Base-by-base conservation (phyloP, 805 yeast genomes). In the Yamadazyma kitorensis region DNA sequence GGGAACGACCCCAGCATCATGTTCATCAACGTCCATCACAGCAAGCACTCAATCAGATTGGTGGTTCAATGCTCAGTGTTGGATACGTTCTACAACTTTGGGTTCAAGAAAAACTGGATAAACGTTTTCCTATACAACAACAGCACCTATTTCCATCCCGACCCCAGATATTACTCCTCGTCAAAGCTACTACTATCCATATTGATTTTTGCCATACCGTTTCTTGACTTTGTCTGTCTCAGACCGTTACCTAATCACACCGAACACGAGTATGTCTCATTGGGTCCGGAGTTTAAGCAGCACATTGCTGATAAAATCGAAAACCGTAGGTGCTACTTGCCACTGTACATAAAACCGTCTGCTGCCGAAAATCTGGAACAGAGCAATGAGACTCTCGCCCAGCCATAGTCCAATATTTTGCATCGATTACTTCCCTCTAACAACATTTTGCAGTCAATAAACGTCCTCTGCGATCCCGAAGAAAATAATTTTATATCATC, bases 11-110 rank as follows among this genome's bases (percentile, higher is more conserved):
- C 27, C 5, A 34, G 34, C 10, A 17, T 21, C 2, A 17, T 31
- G 24, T 43, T 39, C 26, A n/a, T 43, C 7, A 40, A 37, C 13
- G 41, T 43, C 4, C 29, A 19, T 11, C 39, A 35, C 21, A 15
- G 33, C 7, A 30, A 15, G 16, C 36, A 32, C 10, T 24, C 29
- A 19, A 24, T 24, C 16, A 45, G 80, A 34, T 43, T 59, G 3
- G 64, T 74, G 4, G 61, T 74, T 5, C 47, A 51, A 13, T 51
- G 60, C 24, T 40, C 49, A 17, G 49, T 60, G 2, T 34, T 31
- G 2, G 67, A 68, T 8, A 36, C 41, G 20, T 66, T 69, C 0
- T 74, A 51, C 39, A 46, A 65, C 29, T 53, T 53, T 39, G 77
- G 77, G 0, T 46, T 58, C 21, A 39, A 39, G 17, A 43, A 39